Evolutionary conservation across 805 yeast species (phyloP).

Genomic region (Jamesozyma gamospora): DNA sequence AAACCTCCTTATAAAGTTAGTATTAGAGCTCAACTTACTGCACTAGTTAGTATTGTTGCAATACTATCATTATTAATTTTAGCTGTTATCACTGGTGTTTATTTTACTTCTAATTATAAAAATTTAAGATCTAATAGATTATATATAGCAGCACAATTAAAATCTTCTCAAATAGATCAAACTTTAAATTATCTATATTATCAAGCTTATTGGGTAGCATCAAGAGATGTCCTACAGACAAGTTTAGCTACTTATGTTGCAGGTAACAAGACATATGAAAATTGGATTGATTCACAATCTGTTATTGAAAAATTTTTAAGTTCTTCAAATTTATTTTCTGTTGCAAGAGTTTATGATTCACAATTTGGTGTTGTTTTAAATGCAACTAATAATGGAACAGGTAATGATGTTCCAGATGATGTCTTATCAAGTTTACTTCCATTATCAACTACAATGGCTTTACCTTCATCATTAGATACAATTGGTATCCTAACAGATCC

Average conservation of each 20-base stretch:
- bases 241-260: slow-evolving; percentile 58
- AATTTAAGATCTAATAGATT: slow-evolving; percentile 59
- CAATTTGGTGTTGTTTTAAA: slow-evolving; percentile 39
- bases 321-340: slow-evolving; percentile 52
- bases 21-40: slow-evolving; percentile 65
- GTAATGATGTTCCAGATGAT: slow-evolving; percentile 24
- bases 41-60: slow-evolving; percentile 60
- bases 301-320: slow-evolving; percentile 52
- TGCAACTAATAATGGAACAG: slow-evolving; percentile 34
- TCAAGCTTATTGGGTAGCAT: slow-evolving; percentile 57
- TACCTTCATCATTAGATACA: slow-evolving; percentile 34
- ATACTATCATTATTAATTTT: slow-evolving; percentile 59
- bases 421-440: slow-evolving; percentile 39
- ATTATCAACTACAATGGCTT: slow-evolving; percentile 37
- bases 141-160: slow-evolving; percentile 68
- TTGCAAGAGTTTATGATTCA: slow-evolving; percentile 59
- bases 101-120: slow-evolving; percentile 55
- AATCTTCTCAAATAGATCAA: slow-evolving; percentile 71
- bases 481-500: slow-evolving; percentile 63
- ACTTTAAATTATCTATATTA: slow-evolving; percentile 51
- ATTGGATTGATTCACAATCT: slow-evolving; percentile 38
- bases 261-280: slow-evolving; percentile 51
- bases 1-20: slow-evolving; percentile 44
- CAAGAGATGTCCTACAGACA: slow-evolving; percentile 48
- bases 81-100: slow-evolving; percentile 67